Base-by-base conservation (phyloP, 2,329 filamentous ascomycete species). In the Verticillium isaacii region DNA sequence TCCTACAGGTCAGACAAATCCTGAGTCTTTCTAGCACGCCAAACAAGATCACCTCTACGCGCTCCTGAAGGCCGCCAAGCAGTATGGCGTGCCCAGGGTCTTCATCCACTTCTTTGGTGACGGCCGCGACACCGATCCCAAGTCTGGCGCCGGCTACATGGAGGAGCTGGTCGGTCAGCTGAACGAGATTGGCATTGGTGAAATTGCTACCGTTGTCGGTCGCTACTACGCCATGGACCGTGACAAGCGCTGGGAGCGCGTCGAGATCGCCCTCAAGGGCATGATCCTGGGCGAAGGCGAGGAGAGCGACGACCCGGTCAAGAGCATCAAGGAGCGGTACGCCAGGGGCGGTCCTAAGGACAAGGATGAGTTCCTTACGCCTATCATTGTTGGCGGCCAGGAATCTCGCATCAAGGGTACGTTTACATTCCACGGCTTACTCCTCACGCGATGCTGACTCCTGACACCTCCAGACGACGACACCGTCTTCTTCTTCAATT, bases 401-500 rank as follows among this genome's bases (percentile, higher is more conserved):
- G 91, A 96, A 72, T 83, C 85, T 65, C 90, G 95, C 70, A 89
- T 99, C 74, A 88, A 97, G 82, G 90, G 90, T 91, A 78, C 68
- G 80, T 17, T 9, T 2, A 3, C 25, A 19, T 23, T 12, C 2
- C n/a, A 23, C 23, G 23, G 23, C 23, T 23, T 23, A 23, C 23
- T 23, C 23, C 23, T 23, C 23, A 23, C 23, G 23, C 23, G 23
- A 23, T 23, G 23, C 23, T 23, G 23, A 23, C 23, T 23, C 23
- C 23, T n/a, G n/a, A n/a, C n/a, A n/a, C 23, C 23, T 2, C 23
- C 23, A 93, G 93, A 98, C 73, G 85, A 90, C 68, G 95, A 99
- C 74, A 94, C 92, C 60, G 85, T 98, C 71, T 98, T 98, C 86
- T 98, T 98, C 87, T 99, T 99, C 91, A 99, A 99, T 88, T 99